A percentile compares a stretch with the other conserved stretches of the same genome.
phyloP scores from a whole-genome alignment of 2,329 filamentous ascomycete species.

The Cytospora leucostoma region DNA sequence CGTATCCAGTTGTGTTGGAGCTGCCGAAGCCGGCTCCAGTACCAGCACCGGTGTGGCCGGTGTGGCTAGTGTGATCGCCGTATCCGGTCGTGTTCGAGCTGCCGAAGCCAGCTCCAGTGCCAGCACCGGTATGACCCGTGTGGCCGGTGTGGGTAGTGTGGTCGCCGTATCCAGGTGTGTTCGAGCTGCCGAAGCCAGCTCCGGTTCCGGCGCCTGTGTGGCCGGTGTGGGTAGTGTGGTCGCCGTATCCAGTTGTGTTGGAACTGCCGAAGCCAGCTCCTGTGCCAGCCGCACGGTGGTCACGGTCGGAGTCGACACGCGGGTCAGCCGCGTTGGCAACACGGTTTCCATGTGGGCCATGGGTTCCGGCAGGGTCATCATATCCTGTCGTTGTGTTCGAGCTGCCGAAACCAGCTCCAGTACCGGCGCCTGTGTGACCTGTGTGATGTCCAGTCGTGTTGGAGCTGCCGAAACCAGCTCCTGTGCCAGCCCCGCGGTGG shows the following conservation, averaged over 20 bases:
- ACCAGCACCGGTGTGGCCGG: no score
- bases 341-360: constrained; percentile 39
- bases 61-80: no score
- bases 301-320: constrained; percentile 52
- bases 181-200: constrained; percentile 24
- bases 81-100: constrained; percentile 11
- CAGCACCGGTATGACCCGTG: constrained; percentile 32
- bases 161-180: constrained; percentile 38
- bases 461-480: constrained; percentile 12
- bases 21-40: constrained; percentile 7
- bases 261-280: constrained; percentile 13
- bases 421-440: constrained; percentile 31
- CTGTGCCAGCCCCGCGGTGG: constrained; percentile 34
- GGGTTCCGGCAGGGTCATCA: constrained; percentile 36
- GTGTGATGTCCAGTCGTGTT: constrained; percentile 37
- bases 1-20: constrained; percentile 35
- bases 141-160: no score
- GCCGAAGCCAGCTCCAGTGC: constrained; percentile 28
- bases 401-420: constrained; percentile 28
- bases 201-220: constrained; percentile 34
- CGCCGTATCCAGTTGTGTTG: constrained; percentile 23
- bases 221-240: constrained; percentile 1
- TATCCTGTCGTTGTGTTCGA: constrained; percentile 33
- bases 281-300: constrained; percentile 37
- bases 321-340: constrained; percentile 47